A percentile compares a stretch with the other conserved stretches of the same genome.
Evolutionary conservation across 148 eudicot species (phyloP).

Genomic region (Chenopodium berlandieri): DNA sequence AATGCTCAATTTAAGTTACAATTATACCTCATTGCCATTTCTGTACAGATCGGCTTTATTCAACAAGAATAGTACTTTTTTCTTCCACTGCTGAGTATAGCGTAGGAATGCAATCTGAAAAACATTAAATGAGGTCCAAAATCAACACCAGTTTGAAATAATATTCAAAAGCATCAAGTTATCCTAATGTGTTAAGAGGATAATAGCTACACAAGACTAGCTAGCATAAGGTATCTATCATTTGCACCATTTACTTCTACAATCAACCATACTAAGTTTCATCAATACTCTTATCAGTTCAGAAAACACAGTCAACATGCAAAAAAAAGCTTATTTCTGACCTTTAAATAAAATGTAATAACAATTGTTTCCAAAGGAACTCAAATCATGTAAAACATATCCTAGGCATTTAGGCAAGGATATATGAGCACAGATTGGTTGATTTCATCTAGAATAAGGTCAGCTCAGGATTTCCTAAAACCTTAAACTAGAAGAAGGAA

Average conservation of each 20-base stretch:
- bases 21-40: conserved; percentile 57
- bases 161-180: neutral
- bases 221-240: neutral
- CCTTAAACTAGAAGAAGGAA: neutral
- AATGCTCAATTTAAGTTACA: neutral
- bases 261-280: neutral
- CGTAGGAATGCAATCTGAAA: conserved; percentile 89
- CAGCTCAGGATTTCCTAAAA: neutral
- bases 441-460: neutral
- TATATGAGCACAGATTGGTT: neutral
- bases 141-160: conserved; percentile 4
- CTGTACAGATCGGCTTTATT: conserved; percentile 84
- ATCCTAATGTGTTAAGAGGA: neutral
- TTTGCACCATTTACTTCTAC: neutral
- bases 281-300: neutral
- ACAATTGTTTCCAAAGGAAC: neutral
- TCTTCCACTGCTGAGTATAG: conserved; percentile 97
- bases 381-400: neutral
- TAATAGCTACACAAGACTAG: neutral
- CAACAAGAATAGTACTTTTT: conserved; percentile 77
- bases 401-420: neutral
- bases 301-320: neutral
- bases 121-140: conserved; percentile 22
- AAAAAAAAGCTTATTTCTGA: neutral
- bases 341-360: no score